Conservation (phyloP, 2,329 filamentous ascomycete species). For the Paecilomyces fulvus region DNA sequence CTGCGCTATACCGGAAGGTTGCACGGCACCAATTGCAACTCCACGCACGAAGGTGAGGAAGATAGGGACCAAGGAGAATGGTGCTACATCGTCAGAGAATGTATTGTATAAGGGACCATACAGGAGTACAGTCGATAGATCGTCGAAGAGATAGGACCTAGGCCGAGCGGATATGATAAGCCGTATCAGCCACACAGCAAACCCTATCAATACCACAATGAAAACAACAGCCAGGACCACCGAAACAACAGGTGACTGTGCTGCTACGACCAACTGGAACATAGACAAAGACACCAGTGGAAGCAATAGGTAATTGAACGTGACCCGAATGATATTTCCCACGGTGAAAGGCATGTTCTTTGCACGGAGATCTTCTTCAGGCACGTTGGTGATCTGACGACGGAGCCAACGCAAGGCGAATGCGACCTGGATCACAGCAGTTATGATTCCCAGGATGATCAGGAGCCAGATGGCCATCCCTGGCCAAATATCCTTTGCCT, state of each 20-base stretch:
- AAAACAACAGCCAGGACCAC: slow-evolving; percentile 69
- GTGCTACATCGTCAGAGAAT: slow-evolving; percentile 84
- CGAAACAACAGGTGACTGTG: slow-evolving; percentile 58
- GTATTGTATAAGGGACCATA: slow-evolving; percentile 97
- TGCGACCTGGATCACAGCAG: slow-evolving; percentile 64
- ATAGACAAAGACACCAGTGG: slow-evolving; percentile 80
- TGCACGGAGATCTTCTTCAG: slow-evolving; percentile 77
- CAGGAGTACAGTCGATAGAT: slow-evolving; percentile 76
- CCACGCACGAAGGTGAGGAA: slow-evolving; percentile 77
- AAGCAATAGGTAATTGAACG: slow-evolving; percentile 87
- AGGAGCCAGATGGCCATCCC: slow-evolving; percentile 89
- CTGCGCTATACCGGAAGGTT: slow-evolving; percentile 87
- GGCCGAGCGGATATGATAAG: slow-evolving; percentile 74
- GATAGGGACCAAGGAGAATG: slow-evolving; percentile 81
- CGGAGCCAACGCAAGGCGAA: slow-evolving; percentile 72
- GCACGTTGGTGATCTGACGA: slow-evolving; percentile 59
- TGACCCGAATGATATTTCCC: slow-evolving; percentile 71
- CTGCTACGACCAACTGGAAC: slow-evolving; percentile 78
- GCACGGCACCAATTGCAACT: slow-evolving; percentile 84
- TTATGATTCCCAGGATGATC: slow-evolving; percentile 60
- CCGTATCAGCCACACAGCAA: slow-evolving; percentile 69
- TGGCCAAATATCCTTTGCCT: slow-evolving; percentile 76
- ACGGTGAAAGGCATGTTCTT: slow-evolving; percentile 87
- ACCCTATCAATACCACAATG: slow-evolving; percentile 62
- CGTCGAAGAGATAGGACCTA: slow-evolving; percentile 82